Evolutionary conservation across 192 early-diverging fungal species (phyloP).

Genomic region (Backusella morwellensis): DNA sequence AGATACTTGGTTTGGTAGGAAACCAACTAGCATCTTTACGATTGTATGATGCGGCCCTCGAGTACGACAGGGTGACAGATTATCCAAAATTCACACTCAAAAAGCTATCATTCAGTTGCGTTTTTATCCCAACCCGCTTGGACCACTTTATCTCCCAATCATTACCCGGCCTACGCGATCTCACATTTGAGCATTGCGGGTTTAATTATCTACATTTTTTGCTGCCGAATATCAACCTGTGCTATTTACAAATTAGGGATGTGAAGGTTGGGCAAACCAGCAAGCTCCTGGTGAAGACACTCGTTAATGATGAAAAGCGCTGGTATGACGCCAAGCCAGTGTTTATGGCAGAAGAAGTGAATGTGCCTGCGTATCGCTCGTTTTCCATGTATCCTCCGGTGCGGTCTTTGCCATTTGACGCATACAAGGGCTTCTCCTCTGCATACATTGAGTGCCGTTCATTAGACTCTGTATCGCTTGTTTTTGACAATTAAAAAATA

Average conservation of each 20-base stretch:
- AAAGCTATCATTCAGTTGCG: too few species aligned
- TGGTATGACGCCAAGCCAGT: background rate
- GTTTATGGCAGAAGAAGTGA: background rate
- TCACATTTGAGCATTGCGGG: background rate
- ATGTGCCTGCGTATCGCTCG: background rate
- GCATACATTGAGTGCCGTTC: background rate
- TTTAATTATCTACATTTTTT: background rate
- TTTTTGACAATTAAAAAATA: background rate
- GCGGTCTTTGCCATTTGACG: background rate
- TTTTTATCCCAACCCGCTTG: background rate
- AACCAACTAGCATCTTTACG: background rate
- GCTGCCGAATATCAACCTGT: background rate
- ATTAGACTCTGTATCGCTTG: background rate
- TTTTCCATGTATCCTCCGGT: background rate
- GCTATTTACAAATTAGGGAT: background rate
- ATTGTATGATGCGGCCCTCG: background rate
- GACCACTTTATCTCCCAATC: background rate
- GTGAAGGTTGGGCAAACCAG: too few species aligned
- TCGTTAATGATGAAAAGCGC: background rate
- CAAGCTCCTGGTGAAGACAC: background rate
- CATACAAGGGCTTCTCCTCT: background rate
- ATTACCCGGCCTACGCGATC: background rate
- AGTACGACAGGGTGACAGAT: background rate
- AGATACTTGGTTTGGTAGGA: background rate
- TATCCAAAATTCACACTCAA: background rate